Conservation (phyloP, 768 basidiomycete genomes). For the Tephrocybe sp. region DNA sequence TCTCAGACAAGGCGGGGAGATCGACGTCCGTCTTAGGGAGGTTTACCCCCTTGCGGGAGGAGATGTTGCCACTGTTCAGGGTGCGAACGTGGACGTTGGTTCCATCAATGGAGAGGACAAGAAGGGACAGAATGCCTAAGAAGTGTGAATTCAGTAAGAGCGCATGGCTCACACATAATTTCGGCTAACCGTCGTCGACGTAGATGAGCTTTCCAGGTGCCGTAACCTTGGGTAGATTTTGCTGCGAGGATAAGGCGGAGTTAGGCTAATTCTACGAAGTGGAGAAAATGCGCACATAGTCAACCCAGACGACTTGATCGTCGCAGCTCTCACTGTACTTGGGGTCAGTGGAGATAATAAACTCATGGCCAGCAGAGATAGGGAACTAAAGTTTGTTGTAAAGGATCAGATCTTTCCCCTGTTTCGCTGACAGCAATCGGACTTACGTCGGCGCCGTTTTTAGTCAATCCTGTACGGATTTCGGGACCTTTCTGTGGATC, state of each 20-base stretch:
- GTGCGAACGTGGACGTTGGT: slow-evolving; percentile 78
- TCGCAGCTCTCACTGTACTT: slow-evolving; percentile 78
- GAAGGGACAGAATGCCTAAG: slow-evolving; percentile 82
- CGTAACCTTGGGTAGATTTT: slow-evolving; percentile 93
- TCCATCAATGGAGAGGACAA: slow-evolving; percentile 88
- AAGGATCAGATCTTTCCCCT: neutral
- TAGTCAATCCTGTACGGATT: slow-evolving; percentile 95
- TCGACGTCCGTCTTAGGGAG: slow-evolving; percentile 97
- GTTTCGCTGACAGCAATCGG: slow-evolving; percentile 1
- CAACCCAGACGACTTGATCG: slow-evolving; percentile 84
- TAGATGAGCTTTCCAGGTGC: slow-evolving; percentile 97
- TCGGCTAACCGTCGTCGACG: slow-evolving; percentile 81
- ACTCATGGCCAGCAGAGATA: slow-evolving; percentile 90
- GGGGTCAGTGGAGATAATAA: slow-evolving; percentile 82
- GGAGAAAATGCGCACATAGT: slow-evolving; percentile 68
- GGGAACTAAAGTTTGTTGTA: slow-evolving; percentile 51
- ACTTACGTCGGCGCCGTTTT: slow-evolving; percentile 80
- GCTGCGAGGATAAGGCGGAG: slow-evolving; percentile 37
- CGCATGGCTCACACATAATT: neutral
- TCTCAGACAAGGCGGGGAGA: slow-evolving; percentile 94
- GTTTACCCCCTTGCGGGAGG: slow-evolving; percentile 98
- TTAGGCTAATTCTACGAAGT: neutral
- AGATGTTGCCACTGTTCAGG: slow-evolving; percentile 88
- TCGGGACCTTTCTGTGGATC: slow-evolving; percentile 90
- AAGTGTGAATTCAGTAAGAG: neutral